Conservation (phyloP, 768 basidiomycete species). For the Coprinellus aureogranulatus region DNA sequence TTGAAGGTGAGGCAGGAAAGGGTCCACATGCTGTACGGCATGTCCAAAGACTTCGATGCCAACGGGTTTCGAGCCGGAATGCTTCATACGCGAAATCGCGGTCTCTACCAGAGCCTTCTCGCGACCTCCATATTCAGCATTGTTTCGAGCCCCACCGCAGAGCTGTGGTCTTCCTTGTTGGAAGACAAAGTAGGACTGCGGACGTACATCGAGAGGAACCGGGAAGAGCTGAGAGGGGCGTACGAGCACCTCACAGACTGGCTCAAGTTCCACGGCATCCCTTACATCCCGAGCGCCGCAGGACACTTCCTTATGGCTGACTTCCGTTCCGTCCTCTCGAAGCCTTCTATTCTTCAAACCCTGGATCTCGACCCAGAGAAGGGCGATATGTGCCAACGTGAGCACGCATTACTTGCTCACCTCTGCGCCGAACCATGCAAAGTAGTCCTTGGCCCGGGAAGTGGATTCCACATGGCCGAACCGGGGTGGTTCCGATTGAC, state of each 20-base stretch:
- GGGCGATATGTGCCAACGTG: background rate
- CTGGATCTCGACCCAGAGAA: background rate
- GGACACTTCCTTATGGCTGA: constrained; percentile 20
- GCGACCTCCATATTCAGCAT: constrained; percentile 18
- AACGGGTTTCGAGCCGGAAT: constrained; percentile 26
- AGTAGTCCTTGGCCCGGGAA: constrained; percentile 1
- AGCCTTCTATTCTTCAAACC: background rate
- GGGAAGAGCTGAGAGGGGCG: constrained; percentile 11
- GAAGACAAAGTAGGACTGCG: constrained; percentile 15
- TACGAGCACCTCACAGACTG: constrained; percentile 23
- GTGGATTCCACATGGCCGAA: constrained; percentile 4
- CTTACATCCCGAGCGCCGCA: constrained; percentile 15
- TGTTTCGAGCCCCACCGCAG: constrained; percentile 19
- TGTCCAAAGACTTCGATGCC: constrained; percentile 29
- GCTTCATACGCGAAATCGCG: constrained; percentile 16
- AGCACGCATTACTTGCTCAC: background rate
- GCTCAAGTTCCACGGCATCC: constrained; percentile 20
- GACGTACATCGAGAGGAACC: constrained; percentile 18
- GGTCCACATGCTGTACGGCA: constrained; percentile 26
- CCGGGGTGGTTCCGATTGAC: constrained; percentile 2
- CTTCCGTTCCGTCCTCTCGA: constrained; percentile 9
- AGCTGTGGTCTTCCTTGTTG: constrained; percentile 23
- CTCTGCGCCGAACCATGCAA: background rate
- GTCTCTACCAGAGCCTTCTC: constrained; percentile 16
- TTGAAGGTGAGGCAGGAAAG: constrained; percentile 19